Evolutionary conservation across 1,284 basidiomycete genomes (phyloP), one percentile per base, ranked within the genome.

Genomic region (Trametes versicolor): DNA sequence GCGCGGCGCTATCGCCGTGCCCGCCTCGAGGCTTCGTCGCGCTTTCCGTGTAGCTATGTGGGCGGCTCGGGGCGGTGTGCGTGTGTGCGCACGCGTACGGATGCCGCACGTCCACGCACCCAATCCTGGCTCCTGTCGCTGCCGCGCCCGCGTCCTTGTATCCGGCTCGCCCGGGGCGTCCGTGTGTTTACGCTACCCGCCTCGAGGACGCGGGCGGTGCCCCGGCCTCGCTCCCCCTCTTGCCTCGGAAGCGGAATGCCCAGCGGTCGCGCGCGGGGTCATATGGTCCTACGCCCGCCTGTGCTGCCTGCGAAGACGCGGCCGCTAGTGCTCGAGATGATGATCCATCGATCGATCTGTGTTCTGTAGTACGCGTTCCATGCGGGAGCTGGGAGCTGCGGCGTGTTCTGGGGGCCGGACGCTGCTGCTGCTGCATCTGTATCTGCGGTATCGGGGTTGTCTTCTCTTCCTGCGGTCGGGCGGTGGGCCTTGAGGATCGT

Each of bases 1-100:
- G 47, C 47, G 47, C 25, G 23, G 47, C 47, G 47, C 21, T 27
- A 48, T 27, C 47, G 47, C 47, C 47, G 47, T 27, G 47, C 47
- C 12, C 47, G 47, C 47, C 47, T 48, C 47, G 47, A 48, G 47
- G 47, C 21, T 17, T 12, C 21, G 39, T 13, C 13, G 15, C 15
- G 47, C 23, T 17, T 25, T 48, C 23, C 47, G 10, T 25, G 43
- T 47, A n/a, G 23, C 21, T 17, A 25, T 43, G 23, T 25, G 12
- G 10, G 47, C 47, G 23, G 47, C 23, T 9, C 47, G 47, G 21
- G 47, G 47, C 47, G 47, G 47, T 48, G 47, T 27, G 47, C 23
- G 47, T 27, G 47, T 48, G 47, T 8, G 41, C 41, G 23, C 23
- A 17, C 12, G 47, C 47, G 5, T 19, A 25, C 47, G 47, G 19